Conservation (phyloP, 352 stramenopile genomes). For the Globisporangium lucens region DNA sequence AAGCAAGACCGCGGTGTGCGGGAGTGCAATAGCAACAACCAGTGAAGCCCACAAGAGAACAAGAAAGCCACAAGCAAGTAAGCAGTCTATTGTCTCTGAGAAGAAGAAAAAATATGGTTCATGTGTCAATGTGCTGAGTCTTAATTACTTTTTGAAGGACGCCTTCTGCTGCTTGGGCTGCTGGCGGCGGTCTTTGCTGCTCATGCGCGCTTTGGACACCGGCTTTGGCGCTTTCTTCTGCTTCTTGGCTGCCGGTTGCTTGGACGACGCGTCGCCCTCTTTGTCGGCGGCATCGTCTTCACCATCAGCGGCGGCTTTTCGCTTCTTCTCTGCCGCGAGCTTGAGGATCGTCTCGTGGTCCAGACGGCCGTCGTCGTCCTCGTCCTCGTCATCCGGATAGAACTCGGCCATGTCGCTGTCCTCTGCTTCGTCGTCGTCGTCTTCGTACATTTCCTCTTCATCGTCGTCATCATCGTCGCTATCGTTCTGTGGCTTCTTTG, state of each 20-base stretch:
- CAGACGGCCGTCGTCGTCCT: constrained; percentile 23
- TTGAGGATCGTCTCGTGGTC: constrained; percentile 19
- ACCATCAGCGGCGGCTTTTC: constrained; percentile 11
- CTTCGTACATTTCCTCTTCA: constrained; percentile 21
- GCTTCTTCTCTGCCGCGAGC: constrained; percentile 16
- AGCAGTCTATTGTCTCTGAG: neutral
- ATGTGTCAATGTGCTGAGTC: neutral
- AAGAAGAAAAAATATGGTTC: neutral
- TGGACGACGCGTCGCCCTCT: neutral
- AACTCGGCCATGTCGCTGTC: constrained; percentile 60
- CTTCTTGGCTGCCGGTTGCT: constrained; percentile 8
- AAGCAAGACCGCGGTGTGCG: neutral
- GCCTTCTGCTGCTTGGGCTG: constrained; percentile 12
- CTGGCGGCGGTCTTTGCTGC: constrained; percentile 21
- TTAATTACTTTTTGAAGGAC: constrained; percentile 14
- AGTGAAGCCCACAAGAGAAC: neutral
- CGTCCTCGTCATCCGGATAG: constrained; percentile 54
- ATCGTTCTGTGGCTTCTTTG: constrained; percentile 17
- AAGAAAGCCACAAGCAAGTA: neutral
- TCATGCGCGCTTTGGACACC: constrained; percentile 15
- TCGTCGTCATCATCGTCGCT: constrained; percentile 16
- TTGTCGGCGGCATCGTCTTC: neutral
- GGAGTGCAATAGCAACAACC: too few species aligned
- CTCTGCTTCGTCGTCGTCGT: constrained; percentile 20
- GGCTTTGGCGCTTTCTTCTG: constrained; percentile 18